These are phyloP conservation scores for Saccharomyces kudriavzevii DNA, from an alignment of 805 yeast species.

Conservation along the genomic window DNA sequence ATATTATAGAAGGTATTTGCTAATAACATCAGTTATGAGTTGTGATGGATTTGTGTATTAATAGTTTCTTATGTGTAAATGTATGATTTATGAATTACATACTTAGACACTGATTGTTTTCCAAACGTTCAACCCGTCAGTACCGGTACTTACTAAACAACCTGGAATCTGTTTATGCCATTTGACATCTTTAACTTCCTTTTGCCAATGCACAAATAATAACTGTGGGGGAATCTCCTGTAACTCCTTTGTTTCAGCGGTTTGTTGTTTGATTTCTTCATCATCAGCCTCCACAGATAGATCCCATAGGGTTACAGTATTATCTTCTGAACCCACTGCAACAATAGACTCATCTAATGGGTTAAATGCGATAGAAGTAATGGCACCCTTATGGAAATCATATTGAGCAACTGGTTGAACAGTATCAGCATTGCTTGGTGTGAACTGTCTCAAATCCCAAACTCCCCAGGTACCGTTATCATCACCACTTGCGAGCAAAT, in stretches of 20 bases:
- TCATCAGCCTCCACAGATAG: conserved; percentile 98
- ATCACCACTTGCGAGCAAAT: conserved; percentile 88
- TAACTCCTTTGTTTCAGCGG: conserved; percentile 66
- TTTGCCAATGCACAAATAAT: conserved; percentile 96
- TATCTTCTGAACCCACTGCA: conserved; percentile 94
- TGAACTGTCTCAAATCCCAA: conserved; percentile 90
- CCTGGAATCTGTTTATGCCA: conserved; percentile 99
- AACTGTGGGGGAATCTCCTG: conserved; percentile 92
- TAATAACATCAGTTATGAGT: background rate
- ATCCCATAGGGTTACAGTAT: conserved; percentile 96
- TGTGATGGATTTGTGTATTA: background rate
- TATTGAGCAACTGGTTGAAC: conserved; percentile 85
- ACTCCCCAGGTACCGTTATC: conserved; percentile 97
- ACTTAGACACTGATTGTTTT: conserved; percentile 84
- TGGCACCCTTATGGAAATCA: conserved; percentile 88
- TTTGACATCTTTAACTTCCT: conserved; percentile 92
- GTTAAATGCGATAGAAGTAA: conserved; percentile 89
- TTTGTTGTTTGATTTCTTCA: conserved; percentile 86
- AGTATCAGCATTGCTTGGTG: conserved; percentile 37
- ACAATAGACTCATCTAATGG: conserved; percentile 92
- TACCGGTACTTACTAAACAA: conserved; percentile 86
- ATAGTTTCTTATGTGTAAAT: background rate
- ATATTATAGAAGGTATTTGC: background rate
- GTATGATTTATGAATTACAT: background rate
- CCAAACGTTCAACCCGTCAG: conserved; percentile 92